Evolutionary conservation across 257 asterid species (phyloP).

Genomic region (Salvia hispanica): DNA sequence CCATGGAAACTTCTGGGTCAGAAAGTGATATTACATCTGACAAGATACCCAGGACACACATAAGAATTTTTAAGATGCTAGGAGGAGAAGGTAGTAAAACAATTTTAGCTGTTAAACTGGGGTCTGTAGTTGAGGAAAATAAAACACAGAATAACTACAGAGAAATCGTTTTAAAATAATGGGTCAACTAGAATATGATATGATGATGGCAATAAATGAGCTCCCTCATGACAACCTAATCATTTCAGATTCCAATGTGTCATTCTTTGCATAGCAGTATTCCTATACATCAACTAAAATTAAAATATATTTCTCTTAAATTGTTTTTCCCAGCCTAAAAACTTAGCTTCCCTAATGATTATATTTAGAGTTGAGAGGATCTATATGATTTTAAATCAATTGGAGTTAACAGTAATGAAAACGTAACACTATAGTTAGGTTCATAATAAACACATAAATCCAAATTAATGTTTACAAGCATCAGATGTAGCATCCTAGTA

Average conservation of each 20-base stretch:
- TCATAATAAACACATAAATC: not conserved
- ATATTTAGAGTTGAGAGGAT: not conserved
- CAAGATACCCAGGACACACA: not conserved
- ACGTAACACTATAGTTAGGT: not conserved
- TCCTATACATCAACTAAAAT: not conserved
- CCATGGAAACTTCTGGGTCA: not conserved
- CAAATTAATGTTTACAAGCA: too few species aligned
- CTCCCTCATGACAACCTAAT: too few species aligned
- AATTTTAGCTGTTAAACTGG: not conserved
- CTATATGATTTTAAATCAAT: too few species aligned
- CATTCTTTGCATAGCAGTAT: not conserved
- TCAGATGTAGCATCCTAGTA: too few species aligned
- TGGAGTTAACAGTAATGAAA: not conserved
- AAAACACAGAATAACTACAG: not conserved
- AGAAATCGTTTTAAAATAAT: not conserved
- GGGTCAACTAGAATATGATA: not conserved
- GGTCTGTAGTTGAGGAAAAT: not conserved
- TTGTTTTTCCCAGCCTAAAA: not conserved
- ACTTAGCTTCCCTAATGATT: not conserved
- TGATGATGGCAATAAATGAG: too few species aligned
- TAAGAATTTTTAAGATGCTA: not conserved
- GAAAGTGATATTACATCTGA: not conserved
- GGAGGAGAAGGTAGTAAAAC: not conserved
- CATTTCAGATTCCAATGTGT: too few species aligned
- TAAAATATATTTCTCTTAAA: not conserved